Evolutionary conservation across 495 filamentous ascomycete genomes (phyloP).

Genomic region (Bombardia bombarda): DNA sequence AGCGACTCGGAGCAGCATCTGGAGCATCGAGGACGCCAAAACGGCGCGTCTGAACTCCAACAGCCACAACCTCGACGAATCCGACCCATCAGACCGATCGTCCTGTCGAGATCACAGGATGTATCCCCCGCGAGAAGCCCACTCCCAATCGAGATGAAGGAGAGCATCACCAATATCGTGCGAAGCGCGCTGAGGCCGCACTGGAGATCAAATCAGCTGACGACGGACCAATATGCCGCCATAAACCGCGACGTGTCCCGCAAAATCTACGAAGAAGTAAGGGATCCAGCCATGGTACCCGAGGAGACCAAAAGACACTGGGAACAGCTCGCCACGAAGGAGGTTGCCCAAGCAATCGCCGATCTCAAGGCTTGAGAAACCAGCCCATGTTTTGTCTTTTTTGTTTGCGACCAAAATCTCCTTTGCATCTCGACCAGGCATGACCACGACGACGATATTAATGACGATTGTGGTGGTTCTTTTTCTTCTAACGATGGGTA

Average conservation of each 20-base stretch:
- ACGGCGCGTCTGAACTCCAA: slow-evolving; percentile 31
- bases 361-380: slow-evolving; percentile 37
- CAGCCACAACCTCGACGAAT: slow-evolving; percentile 42
- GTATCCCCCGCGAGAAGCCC: slow-evolving; percentile 46
- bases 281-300: slow-evolving; percentile 45
- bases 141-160: slow-evolving; percentile 65
- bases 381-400: too few relatives aligned
- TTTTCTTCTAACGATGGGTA: background rate
- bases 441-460: slow-evolving; percentile 5
- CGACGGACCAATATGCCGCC: slow-evolving; percentile 75
- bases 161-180: slow-evolving; percentile 76
- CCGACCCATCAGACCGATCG: slow-evolving; percentile 13
- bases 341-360: slow-evolving; percentile 62
- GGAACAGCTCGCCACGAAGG: slow-evolving; percentile 61
- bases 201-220: slow-evolving; percentile 60
- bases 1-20: slow-evolving; percentile 37
- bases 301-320: slow-evolving; percentile 51
- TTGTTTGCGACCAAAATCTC: too few relatives aligned
- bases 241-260: slow-evolving; percentile 81
- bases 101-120: slow-evolving; percentile 41
- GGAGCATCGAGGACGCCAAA: slow-evolving; percentile 19
- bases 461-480: background rate
- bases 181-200: slow-evolving; percentile 66
- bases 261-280: slow-evolving; percentile 75
- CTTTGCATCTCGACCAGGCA: background rate